Percentiles rank a stretch among this genome's conserved stretches.
These are phyloP conservation scores for Starmera stellimalicola DNA, from an alignment of 1,139 yeast genomes.

Conservation along the genomic window DNA sequence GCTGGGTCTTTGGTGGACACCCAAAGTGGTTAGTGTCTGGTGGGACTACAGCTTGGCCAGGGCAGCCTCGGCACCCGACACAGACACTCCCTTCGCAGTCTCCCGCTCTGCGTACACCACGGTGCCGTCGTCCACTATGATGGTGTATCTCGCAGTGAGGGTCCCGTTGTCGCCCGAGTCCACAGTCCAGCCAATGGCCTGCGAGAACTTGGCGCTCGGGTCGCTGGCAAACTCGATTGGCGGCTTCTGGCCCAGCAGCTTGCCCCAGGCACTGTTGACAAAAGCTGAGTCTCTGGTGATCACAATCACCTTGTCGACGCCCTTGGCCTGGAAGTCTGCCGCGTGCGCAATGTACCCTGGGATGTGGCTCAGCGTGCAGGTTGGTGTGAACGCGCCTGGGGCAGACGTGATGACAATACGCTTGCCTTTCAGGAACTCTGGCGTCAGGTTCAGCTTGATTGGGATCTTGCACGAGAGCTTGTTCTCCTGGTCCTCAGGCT, in stretches of 20 bases:
- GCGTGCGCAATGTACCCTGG: constrained; percentile 58
- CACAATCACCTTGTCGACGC: constrained; percentile 64
- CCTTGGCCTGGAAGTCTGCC: constrained; percentile 48
- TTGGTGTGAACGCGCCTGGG: constrained; percentile 91
- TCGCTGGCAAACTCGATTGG: constrained; percentile 66
- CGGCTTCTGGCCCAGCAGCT: constrained; percentile 39
- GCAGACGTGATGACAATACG: constrained; percentile 63
- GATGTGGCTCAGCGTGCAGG: constrained; percentile 74
- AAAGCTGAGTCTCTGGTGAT: constrained; percentile 78
- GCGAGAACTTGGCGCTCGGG: constrained; percentile 53
- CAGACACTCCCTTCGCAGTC: constrained; percentile 49
- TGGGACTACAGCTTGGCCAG: constrained; percentile 25
- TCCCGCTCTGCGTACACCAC: constrained; percentile 62
- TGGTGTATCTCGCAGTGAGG: constrained; percentile 67
- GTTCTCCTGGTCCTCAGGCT: constrained; percentile 16
- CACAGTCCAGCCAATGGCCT: constrained; percentile 49
- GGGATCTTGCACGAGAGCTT: constrained; percentile 19
- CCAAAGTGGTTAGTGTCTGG: too few species aligned
- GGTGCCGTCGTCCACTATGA: constrained; percentile 56
- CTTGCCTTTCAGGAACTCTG: constrained; percentile 23
- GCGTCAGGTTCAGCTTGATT: constrained; percentile 14
- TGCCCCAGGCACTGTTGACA: constrained; percentile 76
- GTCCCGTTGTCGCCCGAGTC: constrained; percentile 47
- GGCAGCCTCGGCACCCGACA: constrained; percentile 53
- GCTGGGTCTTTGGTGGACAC: too few species aligned